Base-by-base conservation (phyloP, 2,329 filamentous ascomycete genomes). In the Diaporthe helianthi region DNA sequence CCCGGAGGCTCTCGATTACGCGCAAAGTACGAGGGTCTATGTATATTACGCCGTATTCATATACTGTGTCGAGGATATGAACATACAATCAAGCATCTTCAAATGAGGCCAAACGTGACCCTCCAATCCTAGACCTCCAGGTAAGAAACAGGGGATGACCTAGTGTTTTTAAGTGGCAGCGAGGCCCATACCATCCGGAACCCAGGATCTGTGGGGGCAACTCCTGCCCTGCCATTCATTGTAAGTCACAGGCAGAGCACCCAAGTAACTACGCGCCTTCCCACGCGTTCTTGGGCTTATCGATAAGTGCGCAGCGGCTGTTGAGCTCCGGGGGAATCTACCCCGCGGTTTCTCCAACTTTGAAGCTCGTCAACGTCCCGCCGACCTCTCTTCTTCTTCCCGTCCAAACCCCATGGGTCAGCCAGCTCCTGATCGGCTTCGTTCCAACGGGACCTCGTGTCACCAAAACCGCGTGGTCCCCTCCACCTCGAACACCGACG, bases 11-110 rank as follows among this genome's bases (percentile, higher is more conserved):
- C 65, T 68, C 44, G 44, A 22, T 51, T 3, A 38, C 47, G 44
- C 51, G 49, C n/a, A 55, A 38, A 58, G 41, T 19, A 49, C 53
- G 36, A 66, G 29, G 19, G 33, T 24, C 29, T 26, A 53, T 68
- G 61, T 69, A 71, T 69, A 46, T 65, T 71, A 71, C 41, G 41
- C 29, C 44, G 67, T 44, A 71, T 69, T 22, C 61, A 66, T 71
- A 65, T 66, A 69, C 53, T 49, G 46, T 66, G 60, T 47, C 61
- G 49, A 55, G 29, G 49, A 54, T 71, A 69, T 66, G 53, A 69
- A 69, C 67, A 71, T 69, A 53, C n/a, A 38, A 49, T 61, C 46
- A 52, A 68, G 52, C 61, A 51, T 49, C 26, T 33, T 58, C 54
- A 41, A 38, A 44, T 17, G 15, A 44, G 24, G 52, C n/a, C 19